Evolutionary conservation across 2,329 filamentous ascomycete genomes (phyloP).

Genomic region (Ascochyta pisi): DNA sequence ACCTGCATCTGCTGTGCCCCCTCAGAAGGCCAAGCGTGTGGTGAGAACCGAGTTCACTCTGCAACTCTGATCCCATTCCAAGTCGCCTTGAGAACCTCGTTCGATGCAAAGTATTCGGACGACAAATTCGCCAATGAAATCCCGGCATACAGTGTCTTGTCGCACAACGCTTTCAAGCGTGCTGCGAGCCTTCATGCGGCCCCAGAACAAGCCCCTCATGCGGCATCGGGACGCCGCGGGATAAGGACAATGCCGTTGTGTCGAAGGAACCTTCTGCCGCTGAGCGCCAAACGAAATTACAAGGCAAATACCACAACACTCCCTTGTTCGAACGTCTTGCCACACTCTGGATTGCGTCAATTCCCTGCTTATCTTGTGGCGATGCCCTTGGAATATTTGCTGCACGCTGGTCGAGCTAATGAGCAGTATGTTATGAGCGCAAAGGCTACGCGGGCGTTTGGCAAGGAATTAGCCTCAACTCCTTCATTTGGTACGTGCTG

Average conservation of each 20-base stretch:
- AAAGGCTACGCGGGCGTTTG: neutral
- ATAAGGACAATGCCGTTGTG: conserved; percentile 4
- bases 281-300: neutral
- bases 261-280: conserved; percentile 6
- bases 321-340: neutral
- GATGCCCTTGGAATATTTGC: neutral
- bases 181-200: conserved; percentile 12
- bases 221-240: conserved; percentile 13
- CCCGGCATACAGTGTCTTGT: neutral
- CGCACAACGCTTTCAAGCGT: conserved; percentile 6
- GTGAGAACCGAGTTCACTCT: conserved; percentile 9
- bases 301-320: neutral
- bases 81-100: neutral
- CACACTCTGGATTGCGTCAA: neutral
- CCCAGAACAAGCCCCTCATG: conserved; percentile 10
- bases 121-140: conserved; percentile 2
- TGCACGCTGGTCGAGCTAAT: neutral
- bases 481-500: neutral
- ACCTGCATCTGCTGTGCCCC: conserved; percentile 16
- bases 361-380: neutral
- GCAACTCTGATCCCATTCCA: conserved; percentile 11
- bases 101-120: conserved; percentile 1
- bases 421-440: neutral
- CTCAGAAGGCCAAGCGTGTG: neutral
- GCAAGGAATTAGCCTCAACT: neutral